A percentile compares a stretch with the other conserved stretches of the same genome.
phyloP scores from a whole-genome alignment of 2,329 filamentous ascomycete genomes.

The Rhinocladiella mackenziei region DNA sequence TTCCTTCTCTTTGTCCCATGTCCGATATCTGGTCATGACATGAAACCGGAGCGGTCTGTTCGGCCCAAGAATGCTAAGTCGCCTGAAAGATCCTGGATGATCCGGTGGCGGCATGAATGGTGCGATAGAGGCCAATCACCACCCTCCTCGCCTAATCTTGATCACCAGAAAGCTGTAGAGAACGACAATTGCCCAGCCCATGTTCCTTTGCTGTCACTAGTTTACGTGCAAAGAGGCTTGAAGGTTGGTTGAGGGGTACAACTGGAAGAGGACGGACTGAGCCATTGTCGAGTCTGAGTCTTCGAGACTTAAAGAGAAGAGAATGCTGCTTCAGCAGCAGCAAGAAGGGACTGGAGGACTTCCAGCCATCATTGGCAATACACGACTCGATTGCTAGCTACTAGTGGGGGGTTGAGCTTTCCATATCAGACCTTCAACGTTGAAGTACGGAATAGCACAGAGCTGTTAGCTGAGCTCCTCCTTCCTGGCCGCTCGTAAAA shows the following conservation, averaged over 20 bases:
- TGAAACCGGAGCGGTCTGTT: neutral
- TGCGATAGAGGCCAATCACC: constrained; percentile 9
- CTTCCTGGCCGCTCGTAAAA: neutral
- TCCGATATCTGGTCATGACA: neutral
- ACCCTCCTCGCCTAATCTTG: constrained; percentile 7
- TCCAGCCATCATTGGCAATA: no score
- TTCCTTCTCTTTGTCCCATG: neutral
- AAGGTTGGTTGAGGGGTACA: constrained; percentile 11
- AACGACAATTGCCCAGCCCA: constrained; percentile 12
- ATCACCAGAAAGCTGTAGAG: constrained; percentile 6
- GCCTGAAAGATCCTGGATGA: neutral
- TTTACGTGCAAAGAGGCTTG: neutral
- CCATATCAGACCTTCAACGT: no score
- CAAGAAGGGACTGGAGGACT: no score
- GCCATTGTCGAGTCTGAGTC: no score
- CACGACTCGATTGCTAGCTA: no score
- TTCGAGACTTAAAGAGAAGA: no score
- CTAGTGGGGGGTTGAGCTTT: no score
- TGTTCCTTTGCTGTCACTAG: constrained; percentile 6
- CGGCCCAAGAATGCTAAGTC: neutral
- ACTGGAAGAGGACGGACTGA: no score
- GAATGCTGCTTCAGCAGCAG: no score
- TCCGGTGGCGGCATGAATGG: constrained; percentile 10
- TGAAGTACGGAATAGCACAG: no score
- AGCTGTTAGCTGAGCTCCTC: no score